Conservation (phyloP, 768 basidiomycete genomes). For the Jaapia argillacea region DNA sequence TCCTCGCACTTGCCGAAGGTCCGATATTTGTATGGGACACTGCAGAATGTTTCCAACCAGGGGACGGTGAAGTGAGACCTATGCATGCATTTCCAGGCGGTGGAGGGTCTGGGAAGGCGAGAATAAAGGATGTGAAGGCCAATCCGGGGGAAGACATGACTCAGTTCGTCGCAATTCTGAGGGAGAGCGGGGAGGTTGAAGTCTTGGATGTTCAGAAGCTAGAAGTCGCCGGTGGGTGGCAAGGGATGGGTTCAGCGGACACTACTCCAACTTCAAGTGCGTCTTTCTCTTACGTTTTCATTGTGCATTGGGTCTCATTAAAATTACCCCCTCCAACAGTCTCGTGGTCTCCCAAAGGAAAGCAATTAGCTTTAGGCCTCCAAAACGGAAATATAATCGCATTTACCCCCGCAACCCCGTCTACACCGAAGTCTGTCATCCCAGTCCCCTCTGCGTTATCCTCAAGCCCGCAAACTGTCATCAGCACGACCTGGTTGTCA, state of each 20-base stretch:
- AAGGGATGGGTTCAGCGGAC: slow-evolving; percentile 35
- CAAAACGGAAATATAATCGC: slow-evolving; percentile 63
- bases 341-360: slow-evolving; percentile 82
- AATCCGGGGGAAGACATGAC: slow-evolving; percentile 57
- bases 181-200: slow-evolving; percentile 38
- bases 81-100: no score
- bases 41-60: slow-evolving; percentile 35
- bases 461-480: slow-evolving; percentile 30
- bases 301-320: no score
- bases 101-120: no score
- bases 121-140: no score
- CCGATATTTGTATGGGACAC: slow-evolving; percentile 53
- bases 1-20: slow-evolving; percentile 51
- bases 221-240: slow-evolving; percentile 38
- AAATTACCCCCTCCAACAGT: slow-evolving; percentile 36
- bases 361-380: slow-evolving; percentile 70
- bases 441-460: slow-evolving; percentile 40
- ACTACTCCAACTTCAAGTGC: slow-evolving; percentile 51
- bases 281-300: slow-evolving; percentile 3
- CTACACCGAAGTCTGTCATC: slow-evolving; percentile 46
- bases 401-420: slow-evolving; percentile 46
- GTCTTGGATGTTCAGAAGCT: slow-evolving; percentile 49
- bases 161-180: slow-evolving; percentile 51
- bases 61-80: slow-evolving; percentile 33
- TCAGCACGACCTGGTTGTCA: slow-evolving; percentile 59